Evolutionary conservation across 805 yeast species (phyloP), one percentile per base, ranked within the genome.

Genomic region (Peterozyma toletana): DNA sequence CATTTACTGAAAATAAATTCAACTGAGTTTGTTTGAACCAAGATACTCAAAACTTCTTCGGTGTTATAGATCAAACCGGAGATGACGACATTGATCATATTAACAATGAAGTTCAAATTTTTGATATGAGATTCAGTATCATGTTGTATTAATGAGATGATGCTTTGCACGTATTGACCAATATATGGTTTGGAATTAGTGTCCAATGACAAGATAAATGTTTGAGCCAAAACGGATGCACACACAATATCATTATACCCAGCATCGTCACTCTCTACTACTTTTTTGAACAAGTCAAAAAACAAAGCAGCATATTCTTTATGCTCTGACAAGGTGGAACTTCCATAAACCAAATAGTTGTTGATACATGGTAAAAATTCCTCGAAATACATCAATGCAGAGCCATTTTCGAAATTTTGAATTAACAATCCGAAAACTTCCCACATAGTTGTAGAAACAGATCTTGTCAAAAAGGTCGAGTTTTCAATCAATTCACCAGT

Each of bases 401-500:
- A 67, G 17, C 79, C 79, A 10, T 62, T 39, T 42, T 57, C 44
- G 21, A 64, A 46, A 9, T 59, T 53, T 16, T 47, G 48, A 33
- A 67, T 67, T 60, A 86, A 61, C 38, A 67, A 58, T 41, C 71
- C 77, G 52, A 88, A 80, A 39, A 82, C 63, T 43, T 70, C 70
- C 96, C 97, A 91, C 70, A 89, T 79, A 30, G 70, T 62, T 6
- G 86, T 84, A 2, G 88, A 77, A 15, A 85, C 76, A 14, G 60
- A 53, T 58, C 85, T 73, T 9, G 79, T 62, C 45, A 80, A 59
- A 58, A 83, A 86, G 15, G 89, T 74, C 42, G 86, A 77, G 53
- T 80, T 81, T 52, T 84, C 91, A 45, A 86, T 78, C 54, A 93
- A 70, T 52, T 88, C 96, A 50, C 88, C 78, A 38, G 80, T 75